Base-by-base conservation (phyloP, 2,329 filamentous ascomycete genomes). In the Verticillium alfalfae region DNA sequence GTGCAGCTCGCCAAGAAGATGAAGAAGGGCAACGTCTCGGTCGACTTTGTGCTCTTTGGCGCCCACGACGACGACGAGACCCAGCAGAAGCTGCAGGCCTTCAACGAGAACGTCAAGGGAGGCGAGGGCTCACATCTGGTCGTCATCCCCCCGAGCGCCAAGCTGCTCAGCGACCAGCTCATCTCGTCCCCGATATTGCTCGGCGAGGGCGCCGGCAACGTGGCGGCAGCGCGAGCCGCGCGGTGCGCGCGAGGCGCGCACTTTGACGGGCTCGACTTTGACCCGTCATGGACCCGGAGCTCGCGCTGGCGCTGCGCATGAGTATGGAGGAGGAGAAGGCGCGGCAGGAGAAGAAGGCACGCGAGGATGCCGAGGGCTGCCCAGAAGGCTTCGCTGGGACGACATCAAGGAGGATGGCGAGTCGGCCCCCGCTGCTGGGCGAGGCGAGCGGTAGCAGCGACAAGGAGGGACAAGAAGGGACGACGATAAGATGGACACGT, bases 281-380 rank as follows among this genome's bases (percentile, higher is more conserved):
- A 98, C 75, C 93, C 94, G 15, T 90, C 60, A 84, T 93, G 70
- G 95, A 99, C 72, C 95, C 95, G 3, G 95, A 99, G 76, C 81
- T 99, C 71, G 95, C 95, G 26, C 86, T 99, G 68, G 95, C 95
- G 59, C 81, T 99, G 73, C 88, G 95, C 66, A 97, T 99, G 92
- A 96, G 92, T 76, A 92, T 96, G 85, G 95, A 99, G 75, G 95
- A 99, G 74, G 95, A 99, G 78, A 96, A 96, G 80, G 93, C 93
- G 64, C 84, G 95, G 70, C 89, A 96, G 77, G 93, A 97, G 75
- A 92, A 92, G 78, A 87, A 90, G 71, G 91, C 89, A 69, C 87
- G 88, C 69, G 87, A 92, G 66, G 89, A 91, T 68, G 89, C 91
- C 68, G 84, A 87, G 67, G 67, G 84, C 86, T 54, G 84, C 90